phyloP scores from a whole-genome alignment of 73 alveolate genomes.

The Tetrahymena malaccensis region DNA sequence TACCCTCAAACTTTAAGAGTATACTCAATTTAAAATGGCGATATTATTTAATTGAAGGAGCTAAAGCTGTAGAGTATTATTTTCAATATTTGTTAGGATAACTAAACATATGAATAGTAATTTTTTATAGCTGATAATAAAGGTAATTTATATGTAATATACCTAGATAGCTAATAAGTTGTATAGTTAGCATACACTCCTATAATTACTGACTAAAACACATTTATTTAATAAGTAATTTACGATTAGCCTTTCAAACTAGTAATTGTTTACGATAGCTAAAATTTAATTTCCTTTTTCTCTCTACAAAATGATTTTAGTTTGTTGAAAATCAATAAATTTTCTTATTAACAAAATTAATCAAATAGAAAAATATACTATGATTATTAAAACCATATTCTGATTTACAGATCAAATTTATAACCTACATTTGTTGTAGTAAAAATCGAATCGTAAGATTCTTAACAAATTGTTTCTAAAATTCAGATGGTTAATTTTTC shows the following conservation, averaged over 20 bases:
- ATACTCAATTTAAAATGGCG: background rate
- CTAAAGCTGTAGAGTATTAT: background rate
- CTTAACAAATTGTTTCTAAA: background rate
- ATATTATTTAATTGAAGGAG: background rate
- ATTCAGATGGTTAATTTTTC: background rate
- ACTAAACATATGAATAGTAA: background rate
- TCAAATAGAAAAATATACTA: background rate
- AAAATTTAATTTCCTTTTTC: background rate
- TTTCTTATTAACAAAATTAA: background rate
- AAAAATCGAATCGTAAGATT: background rate
- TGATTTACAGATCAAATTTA: background rate
- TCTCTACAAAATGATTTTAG: background rate
- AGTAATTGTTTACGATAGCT: background rate
- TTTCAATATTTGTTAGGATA: background rate
- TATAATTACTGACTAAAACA: background rate
- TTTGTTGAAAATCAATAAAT: background rate
- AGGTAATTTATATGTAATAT: background rate
- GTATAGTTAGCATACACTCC: background rate
- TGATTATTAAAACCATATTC: background rate
- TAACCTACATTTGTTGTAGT: background rate
- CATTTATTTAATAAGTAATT: background rate
- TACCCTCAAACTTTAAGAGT: background rate
- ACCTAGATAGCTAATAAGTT: background rate
- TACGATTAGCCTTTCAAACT: background rate
- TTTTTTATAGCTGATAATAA: background rate